Conservation (phyloP, 2,329 filamentous ascomycete species). For the Xylariaceae sp. region DNA sequence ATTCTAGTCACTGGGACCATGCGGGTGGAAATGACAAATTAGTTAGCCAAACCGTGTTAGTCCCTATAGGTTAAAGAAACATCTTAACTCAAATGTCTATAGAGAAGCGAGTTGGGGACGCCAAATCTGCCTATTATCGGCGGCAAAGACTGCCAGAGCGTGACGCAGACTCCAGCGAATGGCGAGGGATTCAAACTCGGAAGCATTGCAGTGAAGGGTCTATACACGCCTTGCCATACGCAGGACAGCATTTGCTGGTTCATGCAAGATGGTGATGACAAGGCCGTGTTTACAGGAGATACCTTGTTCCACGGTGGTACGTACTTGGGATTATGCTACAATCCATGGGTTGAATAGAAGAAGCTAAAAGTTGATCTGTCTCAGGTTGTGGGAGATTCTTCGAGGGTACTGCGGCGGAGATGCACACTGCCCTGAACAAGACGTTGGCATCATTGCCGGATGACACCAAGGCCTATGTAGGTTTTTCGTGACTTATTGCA, state of each 20-base stretch:
- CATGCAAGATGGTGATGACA: constrained; percentile 75
- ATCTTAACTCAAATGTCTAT: constrained; percentile 4
- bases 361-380: constrained; percentile 6
- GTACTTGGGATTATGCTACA: constrained; percentile 1
- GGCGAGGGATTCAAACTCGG: constrained; percentile 82
- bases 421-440: constrained; percentile 91
- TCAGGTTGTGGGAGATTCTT: constrained; percentile 93
- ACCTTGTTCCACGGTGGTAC: constrained; percentile 91
- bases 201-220: constrained; percentile 76
- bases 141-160: constrained; percentile 80
- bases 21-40: constrained; percentile 87
- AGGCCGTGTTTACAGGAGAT: constrained; percentile 91
- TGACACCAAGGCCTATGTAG: constrained; percentile 87
- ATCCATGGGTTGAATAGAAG: not conserved
- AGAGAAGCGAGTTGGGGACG: constrained; percentile 52
- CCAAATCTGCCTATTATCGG: constrained; percentile 77
- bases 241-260: constrained; percentile 98
- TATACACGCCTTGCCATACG: constrained; percentile 98
- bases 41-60: constrained; percentile 49
- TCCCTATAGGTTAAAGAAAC: not conserved
- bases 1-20: constrained; percentile 83
- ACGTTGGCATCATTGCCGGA: constrained; percentile 79
- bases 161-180: constrained; percentile 76
- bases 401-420: constrained; percentile 85
- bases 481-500: constrained; percentile 36